Evolutionary conservation across 2,329 filamentous ascomycete species (phyloP).

Genomic region (Aureobasidium sp.): DNA sequence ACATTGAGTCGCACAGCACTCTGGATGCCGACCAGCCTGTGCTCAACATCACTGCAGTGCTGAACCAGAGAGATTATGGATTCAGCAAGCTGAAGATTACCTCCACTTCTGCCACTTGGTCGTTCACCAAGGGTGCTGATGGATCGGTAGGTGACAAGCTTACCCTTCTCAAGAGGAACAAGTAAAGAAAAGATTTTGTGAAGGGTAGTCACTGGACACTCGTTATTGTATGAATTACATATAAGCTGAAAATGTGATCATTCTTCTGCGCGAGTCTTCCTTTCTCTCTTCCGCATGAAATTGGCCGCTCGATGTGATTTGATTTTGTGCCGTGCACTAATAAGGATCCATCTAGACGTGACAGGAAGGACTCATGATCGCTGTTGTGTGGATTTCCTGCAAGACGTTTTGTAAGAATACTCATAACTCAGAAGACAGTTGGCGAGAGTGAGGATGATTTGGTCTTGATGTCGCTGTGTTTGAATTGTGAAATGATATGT

Average conservation of each 20-base stretch:
- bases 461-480: background rate
- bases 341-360: background rate
- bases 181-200: conserved; percentile 11
- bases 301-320: background rate
- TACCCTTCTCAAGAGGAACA: conserved; percentile 29
- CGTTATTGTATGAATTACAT: background rate
- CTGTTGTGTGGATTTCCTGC: too few relatives aligned
- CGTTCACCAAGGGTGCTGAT: conserved; percentile 40
- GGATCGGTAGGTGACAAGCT: conserved; percentile 36
- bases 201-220: background rate
- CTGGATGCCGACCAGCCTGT: conserved; percentile 30
- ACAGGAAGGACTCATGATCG: background rate
- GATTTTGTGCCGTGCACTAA: background rate
- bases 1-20: conserved; percentile 44
- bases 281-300: background rate
- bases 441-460: background rate
- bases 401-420: too few relatives aligned
- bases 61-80: conserved; percentile 43
- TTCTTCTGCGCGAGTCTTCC: background rate
- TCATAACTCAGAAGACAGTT: too few relatives aligned
- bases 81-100: conserved; percentile 43
- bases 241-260: background rate
- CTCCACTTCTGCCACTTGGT: conserved; percentile 37
- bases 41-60: conserved; percentile 38
- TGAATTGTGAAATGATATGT: background rate